A percentile compares a stretch with the other conserved stretches of the same genome.
Evolutionary conservation across 179 eudicot genomes (phyloP).

Genomic region (Dionaea muscipula): DNA sequence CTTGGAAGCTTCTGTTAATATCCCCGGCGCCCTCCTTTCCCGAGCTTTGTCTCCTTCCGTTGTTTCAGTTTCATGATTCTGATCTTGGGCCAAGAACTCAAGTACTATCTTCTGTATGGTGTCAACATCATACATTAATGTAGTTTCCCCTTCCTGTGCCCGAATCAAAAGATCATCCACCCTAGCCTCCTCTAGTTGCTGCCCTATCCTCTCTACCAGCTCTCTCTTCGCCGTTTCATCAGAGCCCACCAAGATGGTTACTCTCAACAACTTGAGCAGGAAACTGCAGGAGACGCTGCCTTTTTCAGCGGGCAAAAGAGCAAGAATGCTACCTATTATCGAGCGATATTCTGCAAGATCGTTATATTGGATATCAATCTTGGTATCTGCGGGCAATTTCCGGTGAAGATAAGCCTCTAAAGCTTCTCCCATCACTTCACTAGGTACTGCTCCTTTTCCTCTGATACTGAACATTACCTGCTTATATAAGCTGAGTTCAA

Average conservation of each 20-base stretch:
- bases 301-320: not conserved
- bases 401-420: constrained; percentile 61
- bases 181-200: constrained; percentile 32
- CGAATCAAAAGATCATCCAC: constrained; percentile 59
- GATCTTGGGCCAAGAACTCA: constrained; percentile 51
- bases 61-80: constrained; percentile 25
- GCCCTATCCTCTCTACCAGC: not conserved
- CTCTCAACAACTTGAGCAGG: constrained; percentile 23
- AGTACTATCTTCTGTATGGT: constrained; percentile 42
- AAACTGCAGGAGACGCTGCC: not conserved
- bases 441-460: constrained; percentile 31
- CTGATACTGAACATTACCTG: constrained; percentile 46
- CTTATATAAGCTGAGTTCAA: constrained; percentile 58
- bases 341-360: not conserved
- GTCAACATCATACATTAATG: constrained; percentile 48
- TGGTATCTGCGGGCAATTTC: constrained; percentile 52
- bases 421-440: constrained; percentile 82
- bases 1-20: constrained; percentile 82
- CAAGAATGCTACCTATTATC: not conserved
- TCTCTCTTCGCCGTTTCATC: not conserved
- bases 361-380: constrained; percentile 30
- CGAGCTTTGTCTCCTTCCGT: constrained; percentile 31
- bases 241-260: not conserved
- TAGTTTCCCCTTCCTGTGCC: constrained; percentile 38
- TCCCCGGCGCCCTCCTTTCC: constrained; percentile 31